phyloP scores from a whole-genome alignment of 352 stramenopile genomes.

The Phytophthora boehmeriae region DNA sequence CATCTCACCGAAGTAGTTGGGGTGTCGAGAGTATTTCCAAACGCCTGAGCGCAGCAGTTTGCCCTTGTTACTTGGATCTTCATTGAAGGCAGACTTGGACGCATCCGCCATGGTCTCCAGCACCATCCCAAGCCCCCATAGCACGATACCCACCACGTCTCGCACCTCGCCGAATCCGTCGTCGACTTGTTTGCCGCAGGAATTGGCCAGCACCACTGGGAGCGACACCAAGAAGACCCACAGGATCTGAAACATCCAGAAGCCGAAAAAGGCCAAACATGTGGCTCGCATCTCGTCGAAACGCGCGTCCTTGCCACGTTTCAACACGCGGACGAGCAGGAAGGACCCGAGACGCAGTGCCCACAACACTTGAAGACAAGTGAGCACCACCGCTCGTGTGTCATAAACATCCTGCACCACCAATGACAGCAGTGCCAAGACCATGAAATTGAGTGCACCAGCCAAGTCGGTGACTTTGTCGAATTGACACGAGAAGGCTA shows the following conservation, averaged over 20 bases:
- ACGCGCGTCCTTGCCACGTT: constrained; percentile 70
- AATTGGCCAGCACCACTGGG: constrained; percentile 70
- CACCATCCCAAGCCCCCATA: constrained; percentile 64
- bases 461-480: constrained; percentile 75
- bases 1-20: constrained; percentile 95
- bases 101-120: constrained; percentile 65
- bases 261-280: constrained; percentile 69
- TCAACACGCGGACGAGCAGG: constrained; percentile 68
- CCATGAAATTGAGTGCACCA: constrained; percentile 62
- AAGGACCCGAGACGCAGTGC: constrained; percentile 70
- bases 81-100: constrained; percentile 68
- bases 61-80: constrained; percentile 48
- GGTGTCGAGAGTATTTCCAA: constrained; percentile 91
- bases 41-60: constrained; percentile 67
- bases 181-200: constrained; percentile 28
- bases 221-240: constrained; percentile 82
- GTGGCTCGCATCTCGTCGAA: constrained; percentile 81
- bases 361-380: constrained; percentile 56
- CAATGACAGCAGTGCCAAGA: constrained; percentile 57
- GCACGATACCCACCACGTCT: constrained; percentile 47
- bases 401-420: constrained; percentile 49
- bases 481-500: constrained; percentile 65
- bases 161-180: constrained; percentile 39
- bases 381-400: constrained; percentile 55
- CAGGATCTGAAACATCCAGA: constrained; percentile 85